Percentiles rank a stretch among this genome's conserved stretches.
These are phyloP conservation scores for Yamadazyma epiphylla DNA, from an alignment of 1,139 yeast species.

Conservation along the genomic window DNA sequence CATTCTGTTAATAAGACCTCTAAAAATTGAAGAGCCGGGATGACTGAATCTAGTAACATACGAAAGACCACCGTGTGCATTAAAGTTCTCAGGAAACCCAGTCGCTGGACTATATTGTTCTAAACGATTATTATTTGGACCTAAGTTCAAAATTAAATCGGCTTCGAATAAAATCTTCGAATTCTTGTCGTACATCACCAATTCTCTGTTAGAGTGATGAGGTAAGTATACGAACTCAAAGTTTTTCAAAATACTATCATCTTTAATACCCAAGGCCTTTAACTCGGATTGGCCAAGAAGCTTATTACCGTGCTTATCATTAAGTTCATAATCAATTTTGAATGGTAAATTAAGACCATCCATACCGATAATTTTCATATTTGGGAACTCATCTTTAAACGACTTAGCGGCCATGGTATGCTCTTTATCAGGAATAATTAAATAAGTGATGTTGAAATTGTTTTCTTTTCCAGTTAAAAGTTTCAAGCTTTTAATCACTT, in stretches of 20 bases:
- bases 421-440: constrained; percentile 50
- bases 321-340: constrained; percentile 32
- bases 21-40: constrained; percentile 35
- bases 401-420: constrained; percentile 54
- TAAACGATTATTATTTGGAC: constrained; percentile 19
- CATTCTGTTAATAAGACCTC: constrained; percentile 25
- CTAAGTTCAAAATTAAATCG: constrained; percentile 53
- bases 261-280: constrained; percentile 23
- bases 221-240: constrained; percentile 57
- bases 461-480: constrained; percentile 30
- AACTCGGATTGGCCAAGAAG: constrained; percentile 19
- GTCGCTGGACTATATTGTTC: constrained; percentile 44
- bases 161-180: constrained; percentile 51
- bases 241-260: constrained; percentile 26
- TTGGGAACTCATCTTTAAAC: constrained; percentile 47
- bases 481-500: constrained; percentile 35
- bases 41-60: constrained; percentile 33
- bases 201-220: constrained; percentile 50
- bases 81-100: constrained; percentile 25
- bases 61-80: constrained; percentile 41
- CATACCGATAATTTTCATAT: constrained; percentile 48
- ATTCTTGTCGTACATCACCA: constrained; percentile 45
- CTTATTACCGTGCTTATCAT: constrained; percentile 23
- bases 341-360: constrained; percentile 29
- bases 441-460: constrained; percentile 31